Percentiles rank a stretch among this genome's conserved stretches.
phyloP scores from a whole-genome alignment of 805 yeast species.

The Metschnikowia aberdeeniae region DNA sequence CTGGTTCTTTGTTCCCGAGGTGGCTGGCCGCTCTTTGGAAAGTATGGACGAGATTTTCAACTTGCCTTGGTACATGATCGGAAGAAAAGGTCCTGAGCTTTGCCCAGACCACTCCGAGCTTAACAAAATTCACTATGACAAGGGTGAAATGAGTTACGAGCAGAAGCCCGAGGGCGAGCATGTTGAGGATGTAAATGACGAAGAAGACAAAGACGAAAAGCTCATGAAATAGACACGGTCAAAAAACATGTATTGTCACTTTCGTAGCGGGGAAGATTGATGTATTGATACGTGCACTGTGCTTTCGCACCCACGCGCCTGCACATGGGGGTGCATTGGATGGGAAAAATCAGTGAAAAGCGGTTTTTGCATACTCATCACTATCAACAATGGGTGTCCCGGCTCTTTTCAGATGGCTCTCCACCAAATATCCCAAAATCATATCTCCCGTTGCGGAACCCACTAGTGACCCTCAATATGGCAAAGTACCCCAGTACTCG shows the following conservation, averaged over 20 bases:
- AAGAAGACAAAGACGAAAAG: constrained; percentile 9
- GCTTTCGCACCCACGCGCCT: background rate
- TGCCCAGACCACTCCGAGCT: constrained; percentile 50
- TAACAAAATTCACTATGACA: constrained; percentile 20
- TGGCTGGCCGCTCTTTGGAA: constrained; percentile 49
- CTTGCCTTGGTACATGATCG: constrained; percentile 56
- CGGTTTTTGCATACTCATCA: background rate
- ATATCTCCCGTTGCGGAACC: constrained; percentile 87
- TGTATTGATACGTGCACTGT: no score
- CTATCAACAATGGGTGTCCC: constrained; percentile 79
- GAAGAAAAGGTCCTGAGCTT: constrained; percentile 49
- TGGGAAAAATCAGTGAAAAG: constrained; percentile 1
- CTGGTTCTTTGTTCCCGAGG: constrained; percentile 50
- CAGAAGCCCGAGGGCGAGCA: constrained; percentile 7
- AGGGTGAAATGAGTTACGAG: constrained; percentile 3
- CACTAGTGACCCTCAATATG: constrained; percentile 42
- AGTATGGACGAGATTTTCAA: constrained; percentile 49
- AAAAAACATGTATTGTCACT: background rate
- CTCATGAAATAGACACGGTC: constrained; percentile 3
- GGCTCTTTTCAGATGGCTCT: constrained; percentile 94
- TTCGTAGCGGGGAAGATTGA: no score
- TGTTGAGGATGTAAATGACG: constrained; percentile 5
- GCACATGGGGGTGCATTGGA: background rate
- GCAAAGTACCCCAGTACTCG: constrained; percentile 42
- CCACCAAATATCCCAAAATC: constrained; percentile 89